Conservation (phyloP, 176 grass and related monocot genomes). For the Zoysia japonica region DNA sequence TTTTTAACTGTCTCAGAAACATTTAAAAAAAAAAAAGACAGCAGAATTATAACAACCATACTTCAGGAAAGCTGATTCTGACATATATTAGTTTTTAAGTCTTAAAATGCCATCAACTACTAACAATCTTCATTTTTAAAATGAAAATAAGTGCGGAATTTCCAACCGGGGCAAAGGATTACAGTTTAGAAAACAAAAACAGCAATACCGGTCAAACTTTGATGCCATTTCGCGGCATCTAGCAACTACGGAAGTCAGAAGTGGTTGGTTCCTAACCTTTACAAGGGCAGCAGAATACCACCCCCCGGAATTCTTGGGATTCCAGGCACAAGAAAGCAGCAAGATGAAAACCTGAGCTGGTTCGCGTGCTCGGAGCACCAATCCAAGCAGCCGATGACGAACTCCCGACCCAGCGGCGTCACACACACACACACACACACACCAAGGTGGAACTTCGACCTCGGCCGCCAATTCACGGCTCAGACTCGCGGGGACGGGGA, state of each 20-base stretch:
- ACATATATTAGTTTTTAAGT: not conserved
- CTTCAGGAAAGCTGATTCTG: not conserved
- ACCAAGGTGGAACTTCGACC: not conserved
- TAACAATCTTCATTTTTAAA: not conserved
- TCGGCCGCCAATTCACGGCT: not conserved
- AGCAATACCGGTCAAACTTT: not conserved
- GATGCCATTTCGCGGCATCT: not conserved
- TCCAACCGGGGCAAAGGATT: not conserved
- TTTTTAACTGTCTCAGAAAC: not conserved
- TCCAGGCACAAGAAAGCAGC: slow-evolving; percentile 7
- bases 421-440: too few species aligned
- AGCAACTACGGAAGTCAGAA: slow-evolving; percentile 7
- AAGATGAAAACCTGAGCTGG: slow-evolving; percentile 14
- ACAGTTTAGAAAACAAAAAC: not conserved
- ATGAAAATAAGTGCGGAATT: not conserved
- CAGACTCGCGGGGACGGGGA: slow-evolving; percentile 27
- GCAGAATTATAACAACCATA: not conserved
- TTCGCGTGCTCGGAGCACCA: slow-evolving; percentile 7
- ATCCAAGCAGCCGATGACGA: slow-evolving; percentile 12
- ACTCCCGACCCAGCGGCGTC: not conserved
- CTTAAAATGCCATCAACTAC: not conserved
- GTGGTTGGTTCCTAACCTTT: slow-evolving; percentile 16
- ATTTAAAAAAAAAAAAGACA: not conserved
- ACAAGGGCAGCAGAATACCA: not conserved
- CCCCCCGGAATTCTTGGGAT: not conserved